Percentiles rank a stretch among this genome's conserved stretches.
Evolutionary conservation across 1,284 basidiomycete genomes (phyloP).

Genomic region (Cystobasidium pallidum): DNA sequence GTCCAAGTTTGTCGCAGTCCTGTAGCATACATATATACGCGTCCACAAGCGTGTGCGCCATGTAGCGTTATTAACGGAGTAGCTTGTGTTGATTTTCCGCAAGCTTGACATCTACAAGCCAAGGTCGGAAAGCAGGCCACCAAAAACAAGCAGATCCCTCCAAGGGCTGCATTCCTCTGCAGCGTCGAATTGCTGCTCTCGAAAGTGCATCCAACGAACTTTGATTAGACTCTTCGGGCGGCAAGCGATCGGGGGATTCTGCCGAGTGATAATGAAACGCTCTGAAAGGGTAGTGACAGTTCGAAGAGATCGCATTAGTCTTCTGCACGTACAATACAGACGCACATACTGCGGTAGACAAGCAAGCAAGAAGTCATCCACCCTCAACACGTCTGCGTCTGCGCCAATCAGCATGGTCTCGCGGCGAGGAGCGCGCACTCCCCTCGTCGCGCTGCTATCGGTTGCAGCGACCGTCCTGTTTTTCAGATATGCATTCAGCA

Average conservation of each 20-base stretch:
- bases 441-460: slow-evolving; percentile 32
- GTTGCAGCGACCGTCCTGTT: slow-evolving; percentile 35
- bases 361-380: not conserved
- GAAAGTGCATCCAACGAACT: not conserved
- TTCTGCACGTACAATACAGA: not conserved
- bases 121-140: too few relatives aligned
- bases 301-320: not conserved
- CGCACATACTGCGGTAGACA: not conserved
- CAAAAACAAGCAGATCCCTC: too few relatives aligned
- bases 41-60: not conserved
- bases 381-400: slow-evolving; percentile 2
- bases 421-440: slow-evolving; percentile 36
- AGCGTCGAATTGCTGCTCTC: too few relatives aligned
- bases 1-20: too few relatives aligned
- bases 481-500: slow-evolving; percentile 33
- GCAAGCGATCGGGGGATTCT: not conserved
- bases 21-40: slow-evolving; percentile 14
- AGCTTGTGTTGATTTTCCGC: not conserved
- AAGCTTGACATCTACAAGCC: too few relatives aligned
- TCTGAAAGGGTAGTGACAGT: too few relatives aligned
- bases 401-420: slow-evolving; percentile 24
- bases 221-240: not conserved
- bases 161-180: too few relatives aligned
- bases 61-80: not conserved
- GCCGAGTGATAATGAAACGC: not conserved